Evolutionary conservation across 306 rosid genomes (phyloP).

Genomic region (Malus domestica): DNA sequence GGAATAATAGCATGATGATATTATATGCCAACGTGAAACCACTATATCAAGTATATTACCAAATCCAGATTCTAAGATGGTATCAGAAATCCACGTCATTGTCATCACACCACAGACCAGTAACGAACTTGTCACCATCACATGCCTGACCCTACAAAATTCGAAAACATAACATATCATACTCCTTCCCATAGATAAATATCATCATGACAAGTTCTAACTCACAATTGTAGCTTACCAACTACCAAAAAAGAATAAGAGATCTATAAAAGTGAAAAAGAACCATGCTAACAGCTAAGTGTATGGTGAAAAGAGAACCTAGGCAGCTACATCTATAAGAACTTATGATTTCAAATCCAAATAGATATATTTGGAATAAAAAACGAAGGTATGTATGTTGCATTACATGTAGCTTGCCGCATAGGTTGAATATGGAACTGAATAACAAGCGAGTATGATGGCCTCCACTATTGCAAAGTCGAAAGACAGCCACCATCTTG

Average conservation of each 20-base stretch:
- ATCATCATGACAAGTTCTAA: background rate
- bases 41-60: constrained; percentile 41
- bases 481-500: constrained; percentile 97
- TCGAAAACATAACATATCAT: constrained; percentile 7
- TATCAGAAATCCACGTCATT: constrained; percentile 86
- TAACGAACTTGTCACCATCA: constrained; percentile 61
- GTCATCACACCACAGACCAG: constrained; percentile 95
- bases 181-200: background rate
- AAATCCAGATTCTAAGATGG: constrained; percentile 90
- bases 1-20: background rate
- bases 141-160: constrained; percentile 75
- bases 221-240: background rate
- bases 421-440: constrained; percentile 84
- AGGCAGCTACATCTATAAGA: background rate
- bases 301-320: background rate
- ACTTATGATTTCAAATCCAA: no score
- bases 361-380: constrained; percentile 3
- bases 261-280: background rate
- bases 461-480: constrained; percentile 93
- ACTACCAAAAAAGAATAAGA: background rate
- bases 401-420: constrained; percentile 67
- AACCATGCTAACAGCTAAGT: background rate
- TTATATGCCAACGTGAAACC: constrained; percentile 3
- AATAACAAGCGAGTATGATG: constrained; percentile 70
- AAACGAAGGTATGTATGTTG: background rate